A percentile compares a stretch with the other conserved stretches of the same genome.
These are phyloP conservation scores for Kluyveromyces lactis DNA, from an alignment of 805 yeast genomes.

Conservation along the genomic window DNA sequence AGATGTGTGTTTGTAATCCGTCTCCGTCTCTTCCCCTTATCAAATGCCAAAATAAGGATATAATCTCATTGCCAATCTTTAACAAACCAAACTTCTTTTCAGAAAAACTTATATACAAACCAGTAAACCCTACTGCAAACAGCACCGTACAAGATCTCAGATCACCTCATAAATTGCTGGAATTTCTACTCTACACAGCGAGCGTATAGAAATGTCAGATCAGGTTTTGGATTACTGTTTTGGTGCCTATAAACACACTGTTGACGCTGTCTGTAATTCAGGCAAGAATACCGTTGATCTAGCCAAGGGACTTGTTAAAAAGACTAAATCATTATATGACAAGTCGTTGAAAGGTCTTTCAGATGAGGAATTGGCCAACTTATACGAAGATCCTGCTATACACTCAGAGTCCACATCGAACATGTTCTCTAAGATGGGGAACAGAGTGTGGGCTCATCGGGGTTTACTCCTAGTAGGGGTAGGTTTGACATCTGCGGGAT, in stretches of 20 bases:
- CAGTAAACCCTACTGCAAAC: too few species aligned
- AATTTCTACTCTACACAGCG: too few species aligned
- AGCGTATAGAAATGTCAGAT: not conserved
- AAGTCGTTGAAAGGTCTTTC: not conserved
- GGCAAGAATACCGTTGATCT: slow-evolving; percentile 2
- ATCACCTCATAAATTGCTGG: too few species aligned
- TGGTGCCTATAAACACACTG: slow-evolving; percentile 3
- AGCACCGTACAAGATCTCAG: too few species aligned
- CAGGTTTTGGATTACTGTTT: slow-evolving; percentile 3
- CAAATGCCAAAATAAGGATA: too few species aligned
- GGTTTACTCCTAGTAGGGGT: slow-evolving; percentile 7
- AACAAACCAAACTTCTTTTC: too few species aligned
- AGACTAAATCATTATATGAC: slow-evolving; percentile 3
- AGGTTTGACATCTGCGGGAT: slow-evolving; percentile 13
- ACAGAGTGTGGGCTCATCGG: not conserved
- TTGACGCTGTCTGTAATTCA: slow-evolving; percentile 1
- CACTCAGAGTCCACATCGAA: not conserved
- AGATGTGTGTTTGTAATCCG: too few species aligned
- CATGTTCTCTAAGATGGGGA: not conserved
- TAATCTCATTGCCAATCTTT: too few species aligned
- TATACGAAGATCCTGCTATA: not conserved
- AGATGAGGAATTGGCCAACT: not conserved
- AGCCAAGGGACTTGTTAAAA: not conserved
- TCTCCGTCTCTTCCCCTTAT: too few species aligned
- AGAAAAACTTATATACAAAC: too few species aligned